These are phyloP conservation scores for Narthecium ossifragum DNA, from an alignment of 106 monocot genomes.

Conservation along the genomic window DNA sequence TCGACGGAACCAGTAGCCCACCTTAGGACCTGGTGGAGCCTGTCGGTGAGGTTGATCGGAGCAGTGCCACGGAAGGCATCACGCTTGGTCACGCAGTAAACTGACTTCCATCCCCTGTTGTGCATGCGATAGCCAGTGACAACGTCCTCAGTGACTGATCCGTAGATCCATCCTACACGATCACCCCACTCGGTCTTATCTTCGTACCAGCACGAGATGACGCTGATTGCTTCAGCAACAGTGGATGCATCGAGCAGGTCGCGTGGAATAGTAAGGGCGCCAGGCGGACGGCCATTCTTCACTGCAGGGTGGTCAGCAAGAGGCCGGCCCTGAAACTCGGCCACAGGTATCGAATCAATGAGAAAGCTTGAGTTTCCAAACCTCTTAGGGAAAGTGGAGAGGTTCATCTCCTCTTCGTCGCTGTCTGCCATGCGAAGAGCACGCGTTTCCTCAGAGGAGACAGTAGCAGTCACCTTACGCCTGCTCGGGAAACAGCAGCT, in stretches of 20 bases:
- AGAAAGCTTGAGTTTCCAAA: slow-evolving; percentile 70
- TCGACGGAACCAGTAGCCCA: slow-evolving; percentile 94
- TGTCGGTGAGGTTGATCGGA: slow-evolving; percentile 67
- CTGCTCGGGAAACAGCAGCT: slow-evolving; percentile 44
- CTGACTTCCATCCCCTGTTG: slow-evolving; percentile 83
- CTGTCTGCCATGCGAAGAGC: slow-evolving; percentile 45
- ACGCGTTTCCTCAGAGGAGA: slow-evolving; percentile 39
- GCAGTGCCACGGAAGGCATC: slow-evolving; percentile 69
- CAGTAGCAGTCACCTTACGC: slow-evolving; percentile 10
- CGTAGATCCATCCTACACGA: slow-evolving; percentile 93
- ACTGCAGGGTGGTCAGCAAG: slow-evolving; percentile 73
- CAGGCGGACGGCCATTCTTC: slow-evolving; percentile 73
- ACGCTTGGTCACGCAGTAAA: slow-evolving; percentile 67
- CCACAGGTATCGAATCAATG: slow-evolving; percentile 66
- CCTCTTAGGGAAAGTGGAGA: slow-evolving; percentile 45
- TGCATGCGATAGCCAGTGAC: slow-evolving; percentile 90
- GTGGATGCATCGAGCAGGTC: slow-evolving; percentile 63
- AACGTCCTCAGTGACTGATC: slow-evolving; percentile 78
- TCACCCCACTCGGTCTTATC: slow-evolving; percentile 91
- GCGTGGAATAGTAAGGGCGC: slow-evolving; percentile 57
- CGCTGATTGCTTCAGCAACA: slow-evolving; percentile 88
- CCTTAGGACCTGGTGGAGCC: slow-evolving; percentile 88
- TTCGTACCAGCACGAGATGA: slow-evolving; percentile 95
- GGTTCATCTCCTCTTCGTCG: slow-evolving; percentile 47
- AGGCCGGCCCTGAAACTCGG: slow-evolving; percentile 79